Evolutionary conservation across 345 rosid genomes (phyloP).

Genomic region (Eucalyptus globulus): DNA sequence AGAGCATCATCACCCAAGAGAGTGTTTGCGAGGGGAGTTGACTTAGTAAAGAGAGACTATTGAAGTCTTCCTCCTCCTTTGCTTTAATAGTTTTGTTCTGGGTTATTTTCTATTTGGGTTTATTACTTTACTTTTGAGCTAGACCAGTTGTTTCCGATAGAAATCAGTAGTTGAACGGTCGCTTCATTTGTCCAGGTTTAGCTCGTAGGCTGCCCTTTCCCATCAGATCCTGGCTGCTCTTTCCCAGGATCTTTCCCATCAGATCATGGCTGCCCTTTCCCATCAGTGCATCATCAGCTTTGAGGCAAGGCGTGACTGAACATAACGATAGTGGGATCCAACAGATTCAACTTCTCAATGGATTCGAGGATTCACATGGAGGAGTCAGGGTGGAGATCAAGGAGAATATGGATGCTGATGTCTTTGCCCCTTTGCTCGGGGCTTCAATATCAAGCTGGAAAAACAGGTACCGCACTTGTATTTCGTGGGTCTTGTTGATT

Average conservation of each 20-base stretch:
- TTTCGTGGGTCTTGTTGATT: neutral
- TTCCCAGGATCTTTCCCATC: no score
- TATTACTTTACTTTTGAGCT: neutral
- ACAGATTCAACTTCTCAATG: constrained; percentile 12
- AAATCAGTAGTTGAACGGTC: neutral
- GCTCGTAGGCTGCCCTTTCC: neutral
- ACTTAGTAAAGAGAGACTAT: neutral
- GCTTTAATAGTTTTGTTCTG: neutral
- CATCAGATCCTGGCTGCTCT: no score
- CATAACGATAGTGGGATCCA: neutral
- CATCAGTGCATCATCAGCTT: neutral
- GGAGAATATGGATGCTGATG: constrained; percentile 31
- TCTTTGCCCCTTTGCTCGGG: constrained; percentile 26
- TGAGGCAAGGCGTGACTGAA: neutral
- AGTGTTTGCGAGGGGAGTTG: neutral
- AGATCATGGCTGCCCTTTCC: neutral
- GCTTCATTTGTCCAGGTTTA: neutral
- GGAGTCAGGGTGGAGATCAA: constrained; percentile 40
- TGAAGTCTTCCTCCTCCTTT: neutral
- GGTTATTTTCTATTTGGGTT: neutral
- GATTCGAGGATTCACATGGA: constrained; percentile 26
- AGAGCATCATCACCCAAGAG: neutral
- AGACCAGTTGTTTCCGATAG: neutral
- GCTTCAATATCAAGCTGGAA: constrained; percentile 46
- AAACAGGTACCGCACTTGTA: constrained; percentile 15